Evolutionary conservation across 345 rosid genomes (phyloP), one percentile per base, ranked within the genome.

Genomic region (Brassica nigra): DNA sequence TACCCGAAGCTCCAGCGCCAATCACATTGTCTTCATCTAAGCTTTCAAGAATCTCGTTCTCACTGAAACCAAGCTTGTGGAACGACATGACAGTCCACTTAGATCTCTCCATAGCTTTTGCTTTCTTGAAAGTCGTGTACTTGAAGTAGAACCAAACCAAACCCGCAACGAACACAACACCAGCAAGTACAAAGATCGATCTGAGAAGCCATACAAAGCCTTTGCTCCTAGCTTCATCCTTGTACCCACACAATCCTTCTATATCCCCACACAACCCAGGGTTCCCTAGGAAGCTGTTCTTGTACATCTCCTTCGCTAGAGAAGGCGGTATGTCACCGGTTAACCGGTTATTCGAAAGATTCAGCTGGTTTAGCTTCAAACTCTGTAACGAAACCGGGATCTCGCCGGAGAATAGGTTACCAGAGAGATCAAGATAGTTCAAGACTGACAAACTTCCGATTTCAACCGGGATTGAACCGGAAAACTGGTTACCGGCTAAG

Each of bases 71-170:
- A 4, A 96, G 85, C 70, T 96, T 93, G 74, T 96, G 99, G 73
- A 96, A 96, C 6, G 99, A 93, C 97, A 92, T 96, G 64, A 96
- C 59, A 5, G 96, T 93, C 99, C 99, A 96, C 78, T 90, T 96
- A 4, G 98, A 85, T 78, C 86, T 93, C 62, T 96, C 98, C 12
- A 83, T 75, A 4, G 89, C 90, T 80, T 77, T 89, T 37, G 86
- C 91, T 71, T 86, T 86, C 89, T 89, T 86, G 87, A 86, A 90
- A 47, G 71, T 86, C 83, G 34, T 84, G 73, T 95, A 93, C 87
- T 90, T 96, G 74, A 89, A 67, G 82, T 88, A 90, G 83, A 96
- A 96, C 98, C 97, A 90, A 74, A 83, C 87, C 15, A 88, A 30
- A 3, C 98, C 99, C 5, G 89, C 84, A 68, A 92, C 77, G 20